A percentile compares a stretch with the other conserved stretches of the same genome.
phyloP scores from a whole-genome alignment of 2,329 filamentous ascomycete genomes.

The Talaromyces marneffei region DNA sequence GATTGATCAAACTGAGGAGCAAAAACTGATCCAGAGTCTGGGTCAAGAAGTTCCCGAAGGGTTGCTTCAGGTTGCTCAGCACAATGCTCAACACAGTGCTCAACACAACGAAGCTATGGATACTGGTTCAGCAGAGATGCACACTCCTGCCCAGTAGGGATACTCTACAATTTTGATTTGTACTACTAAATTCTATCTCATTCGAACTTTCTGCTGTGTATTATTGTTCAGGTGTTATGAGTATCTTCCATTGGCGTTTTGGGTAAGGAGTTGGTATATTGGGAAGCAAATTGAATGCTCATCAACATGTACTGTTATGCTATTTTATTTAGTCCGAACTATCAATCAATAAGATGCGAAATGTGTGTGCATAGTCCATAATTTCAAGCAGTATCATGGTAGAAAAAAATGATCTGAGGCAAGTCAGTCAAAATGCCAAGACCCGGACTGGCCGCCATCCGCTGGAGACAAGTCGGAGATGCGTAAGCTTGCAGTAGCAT shows the following conservation, averaged over 20 bases:
- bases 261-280: not conserved
- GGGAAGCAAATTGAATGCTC: not conserved
- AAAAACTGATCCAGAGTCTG: constrained; percentile 41
- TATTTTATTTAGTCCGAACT: not conserved
- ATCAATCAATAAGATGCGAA: not conserved
- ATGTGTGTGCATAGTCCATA: not conserved
- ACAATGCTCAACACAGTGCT: not conserved
- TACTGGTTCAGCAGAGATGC: constrained; percentile 27
- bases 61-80: constrained; percentile 29
- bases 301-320: not conserved
- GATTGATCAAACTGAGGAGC: constrained; percentile 38
- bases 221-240: not conserved
- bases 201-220: not conserved
- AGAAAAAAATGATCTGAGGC: not conserved
- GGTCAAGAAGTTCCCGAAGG: constrained; percentile 38
- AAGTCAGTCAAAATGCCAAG: not conserved
- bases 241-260: not conserved
- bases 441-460: not conserved
- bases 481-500: not conserved
- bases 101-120: constrained; percentile 26
- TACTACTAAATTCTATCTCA: not conserved
- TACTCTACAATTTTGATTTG: not conserved
- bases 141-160: constrained; percentile 18
- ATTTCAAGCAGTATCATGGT: too few species aligned
- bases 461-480: not conserved